Percentiles rank a stretch among this genome's conserved stretches.
Conservation (phyloP, 495 filamentous ascomycete genomes). For the Rhypophila decipiens region DNA sequence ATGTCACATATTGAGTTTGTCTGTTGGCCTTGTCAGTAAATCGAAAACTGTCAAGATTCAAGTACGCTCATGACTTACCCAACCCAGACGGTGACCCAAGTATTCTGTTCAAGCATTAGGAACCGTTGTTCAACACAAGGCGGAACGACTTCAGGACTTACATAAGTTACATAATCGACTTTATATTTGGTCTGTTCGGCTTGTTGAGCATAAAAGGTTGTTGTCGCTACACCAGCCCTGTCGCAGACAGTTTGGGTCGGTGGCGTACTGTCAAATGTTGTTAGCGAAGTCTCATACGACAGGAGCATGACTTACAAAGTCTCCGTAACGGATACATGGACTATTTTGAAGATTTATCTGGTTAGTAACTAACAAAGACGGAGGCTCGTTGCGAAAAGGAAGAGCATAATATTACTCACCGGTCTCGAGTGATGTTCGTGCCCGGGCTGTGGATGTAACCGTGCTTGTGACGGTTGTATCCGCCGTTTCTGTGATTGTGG, state of each 20-base stretch:
- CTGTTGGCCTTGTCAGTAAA: slow-evolving; percentile 5
- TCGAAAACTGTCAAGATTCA: background rate
- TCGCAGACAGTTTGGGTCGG: slow-evolving; percentile 18
- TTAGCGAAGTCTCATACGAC: background rate
- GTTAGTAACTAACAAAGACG: no score
- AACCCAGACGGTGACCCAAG: slow-evolving; percentile 12
- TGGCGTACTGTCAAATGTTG: slow-evolving; percentile 5
- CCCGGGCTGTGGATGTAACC: slow-evolving; percentile 6
- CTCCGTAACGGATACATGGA: slow-evolving; percentile 2
- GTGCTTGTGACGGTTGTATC: slow-evolving; percentile 15
- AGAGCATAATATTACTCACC: no score
- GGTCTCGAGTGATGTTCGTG: slow-evolving; percentile 11
- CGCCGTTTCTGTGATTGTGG: slow-evolving; percentile 12
- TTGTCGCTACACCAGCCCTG: slow-evolving; percentile 4
- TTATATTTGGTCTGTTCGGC: slow-evolving; percentile 12
- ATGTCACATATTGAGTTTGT: slow-evolving; percentile 17
- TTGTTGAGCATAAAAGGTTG: slow-evolving; percentile 9
- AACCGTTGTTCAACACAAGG: no score
- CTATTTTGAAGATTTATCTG: no score
- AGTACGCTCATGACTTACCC: slow-evolving; percentile 8
- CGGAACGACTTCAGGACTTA: no score
- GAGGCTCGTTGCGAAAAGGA: no score
- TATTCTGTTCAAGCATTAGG: no score
- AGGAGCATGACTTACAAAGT: slow-evolving; percentile 13
- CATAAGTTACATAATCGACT: slow-evolving; percentile 15